Evolutionary conservation across 108 stramenopile genomes (phyloP), one percentile per base, ranked within the genome.

Genomic region (Craspedostauros australis): DNA sequence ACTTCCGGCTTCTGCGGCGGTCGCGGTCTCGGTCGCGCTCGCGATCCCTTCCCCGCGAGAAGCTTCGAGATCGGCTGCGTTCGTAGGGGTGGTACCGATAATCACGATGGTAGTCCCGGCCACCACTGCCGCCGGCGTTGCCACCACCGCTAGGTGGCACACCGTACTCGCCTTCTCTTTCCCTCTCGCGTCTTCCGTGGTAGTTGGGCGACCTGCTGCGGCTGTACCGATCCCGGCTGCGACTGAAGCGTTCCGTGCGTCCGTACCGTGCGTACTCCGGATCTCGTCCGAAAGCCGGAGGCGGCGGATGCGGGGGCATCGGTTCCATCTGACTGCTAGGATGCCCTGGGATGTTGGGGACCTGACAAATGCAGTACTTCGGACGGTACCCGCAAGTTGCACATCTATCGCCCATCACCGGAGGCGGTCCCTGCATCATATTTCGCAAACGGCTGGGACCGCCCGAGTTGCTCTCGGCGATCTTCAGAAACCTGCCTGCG

Each of bases 391-490:
- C 90, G 62, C 90, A 91, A 41, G 56, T 69, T 11, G 37, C 34
- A 47, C 90, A 91, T 6, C 90, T 54, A 44, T 91, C 90, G 21
- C 52, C 72, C 0, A 73, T 44, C 12, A 56, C 45, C 8, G 43
- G 50, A 14, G 45, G 52, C 32, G 57, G 50, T 6, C 50, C 52
- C 42, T 54, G 39, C n/a, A n/a, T n/a, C n/a, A n/a, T n/a, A n/a
- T n/a, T n/a, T n/a, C n/a, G n/a, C n/a, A n/a, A n/a, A n/a, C n/a
- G 81, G 37, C 57, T 76, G 22, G 80, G 63, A 19, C 88, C 85
- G 2, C 78, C 80, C 2, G 90, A 85, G 46, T 80, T 88, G 54
- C 90, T 91, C 55, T 79, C 80, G 21, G 86, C 90, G 46, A 91
- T 70, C 62, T 88, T 88, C 32, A 91, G 42, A 33, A 86, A 54